Percentiles rank a stretch among this genome's conserved stretches.
Conservation (phyloP, 2,329 filamentous ascomycete genomes). For the Phaeoacremonium minimum region DNA sequence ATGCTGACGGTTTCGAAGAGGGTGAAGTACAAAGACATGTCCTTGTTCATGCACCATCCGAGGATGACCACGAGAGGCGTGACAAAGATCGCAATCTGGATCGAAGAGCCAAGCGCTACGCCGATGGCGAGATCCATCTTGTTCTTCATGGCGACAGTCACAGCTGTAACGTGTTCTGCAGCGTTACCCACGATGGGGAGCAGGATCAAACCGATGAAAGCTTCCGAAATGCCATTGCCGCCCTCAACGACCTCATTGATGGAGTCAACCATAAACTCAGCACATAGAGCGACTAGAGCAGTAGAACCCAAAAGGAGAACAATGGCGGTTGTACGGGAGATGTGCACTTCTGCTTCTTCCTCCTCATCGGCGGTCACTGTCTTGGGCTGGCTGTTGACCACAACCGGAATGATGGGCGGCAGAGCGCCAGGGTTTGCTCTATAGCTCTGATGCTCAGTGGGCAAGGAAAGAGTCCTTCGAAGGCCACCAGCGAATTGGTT, state of each 20-base stretch:
- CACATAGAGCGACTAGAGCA: conserved; percentile 52
- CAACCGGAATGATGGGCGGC: conserved; percentile 23
- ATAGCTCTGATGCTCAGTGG: conserved; percentile 19
- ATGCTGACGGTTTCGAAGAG: conserved; percentile 72
- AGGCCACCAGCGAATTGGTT: conserved; percentile 27
- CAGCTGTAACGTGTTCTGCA: conserved; percentile 59
- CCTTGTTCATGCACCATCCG: conserved; percentile 51
- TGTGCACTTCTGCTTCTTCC: conserved; percentile 25
- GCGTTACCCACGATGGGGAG: conserved; percentile 60
- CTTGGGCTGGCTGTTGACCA: conserved; percentile 19
- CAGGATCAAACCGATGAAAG: conserved; percentile 58
- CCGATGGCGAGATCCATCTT: conserved; percentile 60
- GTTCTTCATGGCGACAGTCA: conserved; percentile 54
- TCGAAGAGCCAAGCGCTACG: conserved; percentile 55
- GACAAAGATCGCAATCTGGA: conserved; percentile 59
- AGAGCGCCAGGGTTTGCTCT: conserved; percentile 14
- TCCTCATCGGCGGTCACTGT: conserved; percentile 11
- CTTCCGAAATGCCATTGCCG: conserved; percentile 43
- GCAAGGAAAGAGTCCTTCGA: conserved; percentile 53
- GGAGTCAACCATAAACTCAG: conserved; percentile 56
- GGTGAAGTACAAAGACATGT: conserved; percentile 67
- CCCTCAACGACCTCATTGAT: conserved; percentile 51
- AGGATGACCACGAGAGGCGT: conserved; percentile 56
- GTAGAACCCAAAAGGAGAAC: conserved; percentile 49
- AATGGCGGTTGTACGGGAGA: conserved; percentile 38